Conservation (phyloP, 2,329 filamentous ascomycete genomes). For the Apiospora phragmitis region DNA sequence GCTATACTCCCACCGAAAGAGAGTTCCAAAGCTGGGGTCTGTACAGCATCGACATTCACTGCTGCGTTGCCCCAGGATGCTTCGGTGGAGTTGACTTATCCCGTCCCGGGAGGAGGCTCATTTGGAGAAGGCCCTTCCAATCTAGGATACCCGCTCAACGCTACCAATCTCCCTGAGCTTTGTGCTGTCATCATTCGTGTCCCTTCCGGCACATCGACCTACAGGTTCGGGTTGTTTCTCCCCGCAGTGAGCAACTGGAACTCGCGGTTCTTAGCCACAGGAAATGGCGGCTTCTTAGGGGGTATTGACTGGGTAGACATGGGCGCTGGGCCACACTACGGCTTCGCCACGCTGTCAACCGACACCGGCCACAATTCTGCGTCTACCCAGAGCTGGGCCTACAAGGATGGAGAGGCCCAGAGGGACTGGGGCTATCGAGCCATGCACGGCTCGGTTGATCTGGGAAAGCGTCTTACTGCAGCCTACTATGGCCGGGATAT, state of each 20-base stretch:
- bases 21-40: neutral
- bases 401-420: constrained; percentile 33
- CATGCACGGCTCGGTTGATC: constrained; percentile 47
- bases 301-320: constrained; percentile 38
- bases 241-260: constrained; percentile 36
- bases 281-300: constrained; percentile 41
- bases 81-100: constrained; percentile 28
- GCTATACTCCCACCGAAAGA: neutral
- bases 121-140: constrained; percentile 38
- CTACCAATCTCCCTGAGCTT: constrained; percentile 37
- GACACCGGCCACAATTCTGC: constrained; percentile 44
- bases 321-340: constrained; percentile 34
- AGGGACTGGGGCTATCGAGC: constrained; percentile 41
- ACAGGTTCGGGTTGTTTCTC: constrained; percentile 40
- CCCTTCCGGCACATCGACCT: constrained; percentile 31
- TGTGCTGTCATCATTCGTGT: constrained; percentile 38
- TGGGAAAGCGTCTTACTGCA: constrained; percentile 47
- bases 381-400: constrained; percentile 38
- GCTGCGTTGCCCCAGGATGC: constrained; percentile 17
- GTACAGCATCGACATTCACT: neutral
- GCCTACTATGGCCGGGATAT: constrained; percentile 45
- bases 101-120: constrained; percentile 30
- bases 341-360: constrained; percentile 42
- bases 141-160: constrained; percentile 35
- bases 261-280: constrained; percentile 35